Conservation (phyloP, 2,329 filamentous ascomycete species). For the Colletotrichum trifolii region DNA sequence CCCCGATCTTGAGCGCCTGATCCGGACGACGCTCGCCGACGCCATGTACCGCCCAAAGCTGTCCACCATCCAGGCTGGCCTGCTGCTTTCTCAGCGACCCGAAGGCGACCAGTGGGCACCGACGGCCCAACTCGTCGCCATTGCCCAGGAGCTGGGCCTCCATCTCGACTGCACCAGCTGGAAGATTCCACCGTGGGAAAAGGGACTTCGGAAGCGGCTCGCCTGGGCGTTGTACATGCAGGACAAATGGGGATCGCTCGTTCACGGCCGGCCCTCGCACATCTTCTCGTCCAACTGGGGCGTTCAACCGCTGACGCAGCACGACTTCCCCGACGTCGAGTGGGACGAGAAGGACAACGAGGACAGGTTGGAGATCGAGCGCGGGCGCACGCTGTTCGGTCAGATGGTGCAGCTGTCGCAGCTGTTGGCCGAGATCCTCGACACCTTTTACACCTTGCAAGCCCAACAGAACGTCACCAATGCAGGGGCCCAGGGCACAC, state of each 20-base stretch:
- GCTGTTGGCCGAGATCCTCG: slow-evolving; percentile 82
- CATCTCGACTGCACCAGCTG: slow-evolving; percentile 88
- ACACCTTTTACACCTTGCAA: slow-evolving; percentile 83
- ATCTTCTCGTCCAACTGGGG: slow-evolving; percentile 79
- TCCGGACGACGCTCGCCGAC: slow-evolving; percentile 77
- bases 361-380: slow-evolving; percentile 73
- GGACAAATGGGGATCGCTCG: slow-evolving; percentile 88
- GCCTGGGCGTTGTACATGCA: slow-evolving; percentile 96
- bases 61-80: slow-evolving; percentile 81
- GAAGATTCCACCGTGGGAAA: slow-evolving; percentile 91
- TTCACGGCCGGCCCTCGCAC: slow-evolving; percentile 87
- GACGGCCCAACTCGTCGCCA: slow-evolving; percentile 87
- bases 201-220: slow-evolving; percentile 83
- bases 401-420: slow-evolving; percentile 81
- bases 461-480: slow-evolving; percentile 76
- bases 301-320: slow-evolving; percentile 71
- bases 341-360: slow-evolving; percentile 71
- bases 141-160: slow-evolving; percentile 87
- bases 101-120: slow-evolving; percentile 85
- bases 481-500: slow-evolving; percentile 76
- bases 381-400: slow-evolving; percentile 76
- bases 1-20: slow-evolving; percentile 77
- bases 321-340: slow-evolving; percentile 80
- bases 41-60: slow-evolving; percentile 86
- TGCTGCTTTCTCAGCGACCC: slow-evolving; percentile 79